Evolutionary conservation across 805 yeast species (phyloP).

Genomic region (Metschnikowia peoriensis): DNA sequence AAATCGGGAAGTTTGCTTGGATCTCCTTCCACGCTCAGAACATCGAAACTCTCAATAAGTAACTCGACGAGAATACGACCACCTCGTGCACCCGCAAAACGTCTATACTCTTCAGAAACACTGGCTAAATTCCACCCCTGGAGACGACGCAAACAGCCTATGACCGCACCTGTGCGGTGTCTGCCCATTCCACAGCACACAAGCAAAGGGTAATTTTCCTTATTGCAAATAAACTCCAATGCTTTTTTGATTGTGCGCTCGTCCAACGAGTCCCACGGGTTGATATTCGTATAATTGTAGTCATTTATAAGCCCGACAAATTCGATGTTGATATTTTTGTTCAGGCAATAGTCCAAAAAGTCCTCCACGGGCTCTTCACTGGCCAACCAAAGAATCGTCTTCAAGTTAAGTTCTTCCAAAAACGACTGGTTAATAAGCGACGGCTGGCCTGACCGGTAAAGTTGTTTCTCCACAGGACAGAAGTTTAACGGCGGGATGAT

Average conservation of each 20-base stretch:
- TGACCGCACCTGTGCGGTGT: constrained; percentile 94
- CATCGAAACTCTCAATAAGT: constrained; percentile 64
- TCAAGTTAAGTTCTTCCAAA: constrained; percentile 66
- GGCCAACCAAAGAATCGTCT: constrained; percentile 90
- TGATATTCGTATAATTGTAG: constrained; percentile 48
- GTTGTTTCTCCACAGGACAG: constrained; percentile 86
- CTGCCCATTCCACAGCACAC: constrained; percentile 99
- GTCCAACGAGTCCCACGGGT: constrained; percentile 95
- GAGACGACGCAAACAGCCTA: constrained; percentile 86
- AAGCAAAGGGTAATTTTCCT: constrained; percentile 75
- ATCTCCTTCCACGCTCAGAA: constrained; percentile 34
- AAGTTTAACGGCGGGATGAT: constrained; percentile 94
- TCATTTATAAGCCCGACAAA: constrained; percentile 83
- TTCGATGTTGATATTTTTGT: constrained; percentile 68
- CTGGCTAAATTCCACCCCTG: constrained; percentile 97
- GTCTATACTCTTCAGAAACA: constrained; percentile 88
- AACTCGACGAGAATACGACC: constrained; percentile 91
- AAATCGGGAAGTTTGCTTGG: constrained; percentile 33
- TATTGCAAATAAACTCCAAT: constrained; percentile 68
- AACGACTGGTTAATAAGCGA: constrained; percentile 90
- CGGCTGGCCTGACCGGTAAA: constrained; percentile 93
- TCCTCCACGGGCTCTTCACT: constrained; percentile 94
- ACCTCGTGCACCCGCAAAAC: constrained; percentile 91
- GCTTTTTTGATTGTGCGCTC: constrained; percentile 80
- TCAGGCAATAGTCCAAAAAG: constrained; percentile 76